Evolutionary conservation across 1,139 yeast species (phyloP).

Genomic region (Protomyces inouyei): DNA sequence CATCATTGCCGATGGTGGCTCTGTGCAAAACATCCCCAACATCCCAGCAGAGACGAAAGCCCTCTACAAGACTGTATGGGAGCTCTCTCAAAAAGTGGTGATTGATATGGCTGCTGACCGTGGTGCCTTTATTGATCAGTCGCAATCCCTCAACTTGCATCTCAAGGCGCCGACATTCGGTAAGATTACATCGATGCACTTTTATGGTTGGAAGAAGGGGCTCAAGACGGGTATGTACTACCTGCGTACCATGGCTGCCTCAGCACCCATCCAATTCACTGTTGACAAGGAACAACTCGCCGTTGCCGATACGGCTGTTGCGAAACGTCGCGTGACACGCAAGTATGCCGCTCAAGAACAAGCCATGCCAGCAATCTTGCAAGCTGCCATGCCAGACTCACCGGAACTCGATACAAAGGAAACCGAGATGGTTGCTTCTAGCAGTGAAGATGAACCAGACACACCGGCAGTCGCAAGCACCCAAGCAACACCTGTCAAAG

Average conservation of each 20-base stretch:
- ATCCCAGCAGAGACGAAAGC: conserved; percentile 74
- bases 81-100: conserved; percentile 77
- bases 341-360: conserved; percentile 34
- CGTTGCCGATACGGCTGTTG: conserved; percentile 33
- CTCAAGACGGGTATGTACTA: conserved; percentile 98
- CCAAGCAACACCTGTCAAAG: conserved; percentile 13
- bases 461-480: conserved; percentile 34
- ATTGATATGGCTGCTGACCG: conserved; percentile 96
- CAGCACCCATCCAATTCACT: conserved; percentile 90
- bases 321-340: conserved; percentile 20
- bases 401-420: conserved; percentile 19
- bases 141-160: conserved; percentile 85
- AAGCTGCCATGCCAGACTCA: conserved; percentile 14
- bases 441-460: conserved; percentile 32
- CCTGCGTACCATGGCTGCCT: conserved; percentile 89
- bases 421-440: conserved; percentile 20
- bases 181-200: conserved; percentile 93
- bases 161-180: conserved; percentile 85
- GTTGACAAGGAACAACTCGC: conserved; percentile 57
- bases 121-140: conserved; percentile 88
- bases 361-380: conserved; percentile 21
- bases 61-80: conserved; percentile 94
- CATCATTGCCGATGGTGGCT: conserved; percentile 75
- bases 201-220: conserved; percentile 96
- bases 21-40: conserved; percentile 69